Conservation (phyloP, 225 moss, liverwort and hornwort species). For the Bryum argenteum region DNA sequence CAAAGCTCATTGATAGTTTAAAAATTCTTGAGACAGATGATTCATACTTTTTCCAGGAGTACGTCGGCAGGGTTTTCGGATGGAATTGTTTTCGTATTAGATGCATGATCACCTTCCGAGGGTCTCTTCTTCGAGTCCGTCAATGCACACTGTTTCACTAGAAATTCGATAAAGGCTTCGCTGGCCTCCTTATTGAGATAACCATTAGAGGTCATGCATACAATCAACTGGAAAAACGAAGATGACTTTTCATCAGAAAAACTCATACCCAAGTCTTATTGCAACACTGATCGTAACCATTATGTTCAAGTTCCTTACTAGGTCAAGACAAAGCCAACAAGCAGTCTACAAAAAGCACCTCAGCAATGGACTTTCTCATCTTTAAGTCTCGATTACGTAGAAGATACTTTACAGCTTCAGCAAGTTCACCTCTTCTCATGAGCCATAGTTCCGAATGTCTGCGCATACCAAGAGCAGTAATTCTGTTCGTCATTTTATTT, state of each 20-base stretch:
- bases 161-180: constrained; percentile 77
- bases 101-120: constrained; percentile 51
- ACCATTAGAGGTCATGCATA: constrained; percentile 76
- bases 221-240: constrained; percentile 65
- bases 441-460: constrained; percentile 78
- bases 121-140: constrained; percentile 37
- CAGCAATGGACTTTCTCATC: constrained; percentile 73
- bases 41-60: constrained; percentile 40
- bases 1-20: constrained; percentile 1
- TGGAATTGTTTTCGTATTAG: constrained; percentile 44
- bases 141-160: constrained; percentile 89
- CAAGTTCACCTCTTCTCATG: constrained; percentile 60
- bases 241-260: constrained; percentile 10
- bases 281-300: neutral
- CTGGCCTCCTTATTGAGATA: constrained; percentile 66
- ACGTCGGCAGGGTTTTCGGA: constrained; percentile 31
- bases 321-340: neutral
- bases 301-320: neutral
- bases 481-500: neutral
- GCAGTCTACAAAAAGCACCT: constrained; percentile 48
- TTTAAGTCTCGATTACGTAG: constrained; percentile 72
- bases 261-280: neutral
- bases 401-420: constrained; percentile 69
- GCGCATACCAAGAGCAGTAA: constrained; percentile 20
- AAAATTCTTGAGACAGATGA: constrained; percentile 20